Conservation (phyloP, 164 flowering plant species). For the Tetracentron sinense region DNA sequence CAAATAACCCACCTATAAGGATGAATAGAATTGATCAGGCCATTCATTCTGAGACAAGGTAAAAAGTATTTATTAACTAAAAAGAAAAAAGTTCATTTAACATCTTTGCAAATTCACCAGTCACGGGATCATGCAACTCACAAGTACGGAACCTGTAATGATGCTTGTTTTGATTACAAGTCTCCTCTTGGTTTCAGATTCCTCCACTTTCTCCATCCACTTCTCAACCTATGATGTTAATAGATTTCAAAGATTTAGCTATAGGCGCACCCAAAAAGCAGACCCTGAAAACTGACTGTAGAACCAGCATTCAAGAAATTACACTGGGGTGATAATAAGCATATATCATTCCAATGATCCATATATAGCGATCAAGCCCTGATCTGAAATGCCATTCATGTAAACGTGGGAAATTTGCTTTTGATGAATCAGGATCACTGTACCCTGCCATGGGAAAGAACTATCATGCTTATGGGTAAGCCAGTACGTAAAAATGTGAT, state of each 20-base stretch:
- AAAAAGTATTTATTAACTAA: background rate
- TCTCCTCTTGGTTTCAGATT: conserved; percentile 67
- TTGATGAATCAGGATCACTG: conserved; percentile 79
- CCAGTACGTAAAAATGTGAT: conserved; percentile 5
- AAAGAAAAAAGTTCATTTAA: background rate
- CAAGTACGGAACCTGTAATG: conserved; percentile 51
- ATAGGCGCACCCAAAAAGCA: background rate
- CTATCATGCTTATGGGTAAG: conserved; percentile 1
- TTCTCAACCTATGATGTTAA: conserved; percentile 63
- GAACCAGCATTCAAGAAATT: conserved; percentile 24
- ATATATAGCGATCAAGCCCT: no score
- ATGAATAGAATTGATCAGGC: conserved; percentile 1
- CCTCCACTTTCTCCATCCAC: conserved; percentile 96
- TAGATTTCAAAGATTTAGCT: conserved; percentile 6
- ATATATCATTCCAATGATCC: no score
- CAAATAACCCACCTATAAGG: conserved; percentile 65
- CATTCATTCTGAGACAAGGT: background rate
- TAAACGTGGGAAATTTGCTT: conserved; percentile 64
- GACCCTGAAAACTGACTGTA: background rate
- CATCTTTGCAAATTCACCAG: conserved; percentile 20
- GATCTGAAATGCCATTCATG: conserved; percentile 99
- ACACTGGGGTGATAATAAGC: conserved; percentile 97
- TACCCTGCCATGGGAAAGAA: conserved; percentile 30
- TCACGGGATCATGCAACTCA: conserved; percentile 35
- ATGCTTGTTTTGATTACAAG: conserved; percentile 59